Conservation (phyloP, 164 flowering plant species). For the Vitis rotundifolia region DNA sequence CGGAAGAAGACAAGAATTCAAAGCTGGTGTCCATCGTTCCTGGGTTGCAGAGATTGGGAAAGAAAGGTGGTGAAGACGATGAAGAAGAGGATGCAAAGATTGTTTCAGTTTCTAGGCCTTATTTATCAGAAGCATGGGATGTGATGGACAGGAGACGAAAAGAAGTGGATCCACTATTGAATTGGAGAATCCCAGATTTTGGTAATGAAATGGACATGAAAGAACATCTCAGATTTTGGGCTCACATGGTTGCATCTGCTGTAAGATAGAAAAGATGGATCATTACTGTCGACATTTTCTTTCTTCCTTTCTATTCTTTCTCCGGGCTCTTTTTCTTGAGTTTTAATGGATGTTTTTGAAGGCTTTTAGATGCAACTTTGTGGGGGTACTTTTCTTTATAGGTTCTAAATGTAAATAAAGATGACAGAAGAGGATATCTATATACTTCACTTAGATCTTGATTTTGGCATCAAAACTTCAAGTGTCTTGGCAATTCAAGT, state of each 20-base stretch:
- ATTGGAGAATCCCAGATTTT: slow-evolving; percentile 25
- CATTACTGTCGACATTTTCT: background rate
- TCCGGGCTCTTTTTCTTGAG: background rate
- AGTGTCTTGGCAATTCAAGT: too few relatives aligned
- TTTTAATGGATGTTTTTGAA: background rate
- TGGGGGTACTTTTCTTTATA: background rate
- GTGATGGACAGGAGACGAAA: slow-evolving; percentile 2
- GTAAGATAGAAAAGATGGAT: slow-evolving; percentile 19
- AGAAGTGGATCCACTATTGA: slow-evolving; percentile 5
- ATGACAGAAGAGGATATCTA: too few relatives aligned
- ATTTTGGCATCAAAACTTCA: too few relatives aligned
- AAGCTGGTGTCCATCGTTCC: slow-evolving; percentile 31
- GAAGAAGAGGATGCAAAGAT: background rate
- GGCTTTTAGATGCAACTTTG: too few relatives aligned
- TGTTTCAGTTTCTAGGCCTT: slow-evolving; percentile 29
- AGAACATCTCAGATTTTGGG: slow-evolving; percentile 34
- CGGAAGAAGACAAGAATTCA: slow-evolving; percentile 32
- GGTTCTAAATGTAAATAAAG: background rate
- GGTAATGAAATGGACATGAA: slow-evolving; percentile 27
- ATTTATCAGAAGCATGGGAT: slow-evolving; percentile 37
- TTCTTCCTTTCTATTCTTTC: background rate
- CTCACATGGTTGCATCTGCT: slow-evolving; percentile 39
- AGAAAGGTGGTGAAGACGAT: background rate
- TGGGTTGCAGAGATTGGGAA: slow-evolving; percentile 25
- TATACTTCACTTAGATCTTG: too few relatives aligned